Percentiles rank a stretch among this genome's conserved stretches.
These are phyloP conservation scores for Boletus rubescentipes DNA, from an alignment of 768 basidiomycete genomes.

Conservation along the genomic window DNA sequence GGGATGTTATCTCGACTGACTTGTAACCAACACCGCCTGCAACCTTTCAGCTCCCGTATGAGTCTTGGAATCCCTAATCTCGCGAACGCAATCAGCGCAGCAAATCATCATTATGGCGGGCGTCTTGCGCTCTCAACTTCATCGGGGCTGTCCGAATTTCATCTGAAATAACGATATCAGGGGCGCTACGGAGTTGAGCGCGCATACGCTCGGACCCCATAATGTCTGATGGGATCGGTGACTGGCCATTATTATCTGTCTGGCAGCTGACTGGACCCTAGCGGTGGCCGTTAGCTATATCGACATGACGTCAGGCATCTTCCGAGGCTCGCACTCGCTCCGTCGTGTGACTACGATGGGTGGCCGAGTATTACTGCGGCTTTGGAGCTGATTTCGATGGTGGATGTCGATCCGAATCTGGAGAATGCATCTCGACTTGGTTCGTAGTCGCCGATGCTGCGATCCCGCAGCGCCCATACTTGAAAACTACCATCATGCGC, in stretches of 20 bases:
- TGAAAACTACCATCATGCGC: background rate
- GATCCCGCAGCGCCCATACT: background rate
- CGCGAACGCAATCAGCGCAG: background rate
- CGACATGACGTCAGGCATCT: background rate
- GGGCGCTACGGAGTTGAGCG: background rate
- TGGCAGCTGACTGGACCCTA: no score
- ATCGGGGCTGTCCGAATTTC: background rate
- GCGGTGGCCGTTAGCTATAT: background rate
- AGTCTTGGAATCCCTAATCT: background rate
- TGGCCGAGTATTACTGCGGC: background rate
- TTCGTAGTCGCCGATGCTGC: background rate
- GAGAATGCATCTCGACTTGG: background rate
- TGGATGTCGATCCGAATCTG: background rate
- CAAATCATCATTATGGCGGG: no score
- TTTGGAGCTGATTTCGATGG: background rate
- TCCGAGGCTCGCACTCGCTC: background rate
- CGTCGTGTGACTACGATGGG: background rate
- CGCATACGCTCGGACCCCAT: no score
- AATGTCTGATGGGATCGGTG: no score
- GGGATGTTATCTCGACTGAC: background rate
- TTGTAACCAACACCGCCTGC: background rate
- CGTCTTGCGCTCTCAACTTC: background rate
- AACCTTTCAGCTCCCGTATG: background rate
- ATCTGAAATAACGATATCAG: background rate
- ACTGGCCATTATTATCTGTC: no score